A percentile compares a stretch with the other conserved stretches of the same genome.
These are phyloP conservation scores for Scheffersomyces cryptocercus DNA, from an alignment of 1,139 yeast genomes.

Conservation along the genomic window DNA sequence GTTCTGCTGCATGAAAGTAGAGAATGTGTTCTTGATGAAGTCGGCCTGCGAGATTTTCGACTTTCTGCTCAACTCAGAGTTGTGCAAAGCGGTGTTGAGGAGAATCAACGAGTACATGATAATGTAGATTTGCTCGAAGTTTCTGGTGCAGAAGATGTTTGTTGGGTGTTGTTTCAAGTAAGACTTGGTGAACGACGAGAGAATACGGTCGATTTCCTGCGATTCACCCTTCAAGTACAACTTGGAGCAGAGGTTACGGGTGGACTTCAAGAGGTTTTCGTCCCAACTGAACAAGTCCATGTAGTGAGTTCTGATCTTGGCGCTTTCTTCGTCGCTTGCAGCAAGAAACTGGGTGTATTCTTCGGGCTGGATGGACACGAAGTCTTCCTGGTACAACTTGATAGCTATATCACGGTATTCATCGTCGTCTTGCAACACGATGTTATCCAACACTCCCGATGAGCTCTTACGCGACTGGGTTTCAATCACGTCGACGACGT, in stretches of 20 bases:
- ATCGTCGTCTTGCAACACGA: constrained; percentile 4
- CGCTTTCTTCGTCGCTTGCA: constrained; percentile 42
- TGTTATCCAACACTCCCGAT: no score
- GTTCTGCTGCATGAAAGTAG: constrained; percentile 40
- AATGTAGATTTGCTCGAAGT: constrained; percentile 68
- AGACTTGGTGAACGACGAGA: constrained; percentile 67
- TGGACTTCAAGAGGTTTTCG: constrained; percentile 50
- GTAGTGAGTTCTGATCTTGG: constrained; percentile 41
- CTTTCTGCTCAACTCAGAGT: constrained; percentile 43
- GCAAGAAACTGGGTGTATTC: constrained; percentile 51
- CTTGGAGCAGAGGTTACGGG: constrained; percentile 62
- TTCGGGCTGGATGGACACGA: constrained; percentile 46
- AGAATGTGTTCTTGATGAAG: constrained; percentile 58
- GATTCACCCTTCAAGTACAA: constrained; percentile 81
- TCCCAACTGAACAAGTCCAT: constrained; percentile 55
- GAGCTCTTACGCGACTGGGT: no score
- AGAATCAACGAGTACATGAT: constrained; percentile 72
- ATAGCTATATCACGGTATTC: constrained; percentile 36
- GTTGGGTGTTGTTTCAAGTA: constrained; percentile 58
- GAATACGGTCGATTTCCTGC: constrained; percentile 74
- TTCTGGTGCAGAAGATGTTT: constrained; percentile 50
- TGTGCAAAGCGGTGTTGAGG: constrained; percentile 70
- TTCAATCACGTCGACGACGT: no score
- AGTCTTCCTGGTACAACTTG: constrained; percentile 40
- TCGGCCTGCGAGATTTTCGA: constrained; percentile 47